Base-by-base conservation (phyloP, 257 asterid genomes). In the Striga asiatica region DNA sequence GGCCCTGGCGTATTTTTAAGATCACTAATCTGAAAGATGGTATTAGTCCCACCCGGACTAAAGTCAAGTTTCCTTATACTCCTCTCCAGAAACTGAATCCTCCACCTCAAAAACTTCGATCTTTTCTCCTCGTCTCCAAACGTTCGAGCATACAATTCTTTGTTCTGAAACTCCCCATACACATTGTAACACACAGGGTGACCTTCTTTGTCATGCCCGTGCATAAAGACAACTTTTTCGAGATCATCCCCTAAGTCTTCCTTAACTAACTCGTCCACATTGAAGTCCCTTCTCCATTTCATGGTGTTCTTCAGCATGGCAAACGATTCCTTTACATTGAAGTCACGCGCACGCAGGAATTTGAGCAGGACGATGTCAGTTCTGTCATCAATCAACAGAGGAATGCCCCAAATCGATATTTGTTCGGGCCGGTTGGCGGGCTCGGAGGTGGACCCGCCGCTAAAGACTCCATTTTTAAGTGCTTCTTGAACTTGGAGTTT, bases 261-360 rank as follows among this genome's bases (percentile, higher is more conserved):
- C 29, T 79, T 74, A 47, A 84, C 50, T 2, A 82, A 43, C 19
- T 69, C 95, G 14, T 91, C 95, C 0, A 87, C 81, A 11, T 74
- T 76, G 32, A 78, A 82, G 8, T 83, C 78, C 27, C 68, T 70
- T 42, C 98, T 58, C 98, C 98, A 86, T 45, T 60, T 58, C 1
- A 86, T 34, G 0, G 98, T 83, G 75, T 69, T 80, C 66, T 66
- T 76, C 31, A 91, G 51, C 96, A 91, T 87, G 3, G 68, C 16
- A 31, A 80, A 78, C 2, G 98, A 71, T 14, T 91, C 94, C 50
- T 75, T 77, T 13, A 72, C 81, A 31, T 80, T 84, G 19, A 91
- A 91, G 38, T 91, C 98, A 17, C 98, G 83, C 46, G 98, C 98
- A 0, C 94, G 78, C n/a, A 91, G 78, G 67, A 87, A 91, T 59